phyloP scores from a whole-genome alignment of 192 early-diverging fungal genomes.

The Entomortierella chlamydospora region DNA sequence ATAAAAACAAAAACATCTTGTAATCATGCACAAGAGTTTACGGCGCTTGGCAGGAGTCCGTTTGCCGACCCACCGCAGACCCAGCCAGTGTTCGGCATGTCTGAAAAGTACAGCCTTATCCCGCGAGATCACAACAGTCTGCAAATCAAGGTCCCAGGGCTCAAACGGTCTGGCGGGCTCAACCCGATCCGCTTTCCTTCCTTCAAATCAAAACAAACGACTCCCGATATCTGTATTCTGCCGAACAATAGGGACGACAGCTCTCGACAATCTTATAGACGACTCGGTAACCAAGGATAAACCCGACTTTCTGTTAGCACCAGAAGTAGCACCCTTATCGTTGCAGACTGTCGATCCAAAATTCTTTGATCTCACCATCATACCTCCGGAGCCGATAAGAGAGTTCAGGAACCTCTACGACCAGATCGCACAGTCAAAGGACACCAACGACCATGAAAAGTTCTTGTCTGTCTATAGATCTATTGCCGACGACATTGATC shows the following conservation, averaged over 20 bases:
- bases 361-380: conserved; percentile 25
- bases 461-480: conserved; percentile 20
- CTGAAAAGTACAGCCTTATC: neutral
- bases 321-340: neutral
- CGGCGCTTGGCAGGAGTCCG: neutral
- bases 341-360: neutral
- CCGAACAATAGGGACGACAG: too few species aligned
- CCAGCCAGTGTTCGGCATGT: neutral
- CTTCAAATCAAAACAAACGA: too few species aligned
- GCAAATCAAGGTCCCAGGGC: neutral
- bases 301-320: neutral
- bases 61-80: neutral
- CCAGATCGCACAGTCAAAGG: neutral
- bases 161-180: neutral
- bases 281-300: neutral
- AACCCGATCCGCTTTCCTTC: neutral
- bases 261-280: neutral
- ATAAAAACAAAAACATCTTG: neutral
- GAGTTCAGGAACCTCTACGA: conserved; percentile 17
- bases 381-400: conserved; percentile 26
- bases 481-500: conserved; percentile 25
- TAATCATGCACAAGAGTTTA: conserved; percentile 9
- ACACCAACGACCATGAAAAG: conserved; percentile 23
- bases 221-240: too few species aligned
- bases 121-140: neutral